These are phyloP conservation scores for Blechomonas ayalai DNA, from an alignment of 208 protist species.

Conservation along the genomic window DNA sequence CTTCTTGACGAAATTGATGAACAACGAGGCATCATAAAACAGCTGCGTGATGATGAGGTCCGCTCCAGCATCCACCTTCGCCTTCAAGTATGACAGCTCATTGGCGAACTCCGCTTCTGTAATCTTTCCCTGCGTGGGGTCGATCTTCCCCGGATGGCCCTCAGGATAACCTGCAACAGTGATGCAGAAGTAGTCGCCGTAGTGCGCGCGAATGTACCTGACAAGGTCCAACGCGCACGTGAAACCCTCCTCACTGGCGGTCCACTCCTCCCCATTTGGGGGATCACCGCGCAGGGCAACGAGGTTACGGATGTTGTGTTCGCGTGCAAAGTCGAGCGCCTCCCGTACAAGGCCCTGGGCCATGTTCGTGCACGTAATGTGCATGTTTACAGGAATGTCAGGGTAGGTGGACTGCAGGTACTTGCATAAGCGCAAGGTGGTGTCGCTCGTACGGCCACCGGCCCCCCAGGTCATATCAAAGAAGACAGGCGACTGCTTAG, in stretches of 20 bases:
- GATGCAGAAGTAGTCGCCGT: conserved; percentile 95
- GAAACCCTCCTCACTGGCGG: conserved; percentile 66
- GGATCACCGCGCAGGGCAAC: conserved; percentile 92
- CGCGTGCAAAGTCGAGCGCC: conserved; percentile 72
- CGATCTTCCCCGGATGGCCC: conserved; percentile 70
- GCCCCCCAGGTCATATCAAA: conserved; percentile 97
- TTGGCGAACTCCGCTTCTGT: conserved; percentile 57
- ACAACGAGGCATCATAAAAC: conserved; percentile 93
- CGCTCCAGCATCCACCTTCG: conserved; percentile 96
- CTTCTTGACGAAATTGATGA: conserved; percentile 85
- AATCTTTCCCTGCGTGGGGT: conserved; percentile 24
- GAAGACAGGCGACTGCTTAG: conserved; percentile 79
- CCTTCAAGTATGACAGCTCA: conserved; percentile 90
- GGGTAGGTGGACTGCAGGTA: conserved; percentile 86
- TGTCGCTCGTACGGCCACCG: conserved; percentile 79
- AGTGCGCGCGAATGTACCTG: conserved; percentile 82
- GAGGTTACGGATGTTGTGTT: conserved; percentile 93
- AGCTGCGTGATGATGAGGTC: conserved; percentile 96
- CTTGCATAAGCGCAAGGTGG: conserved; percentile 69
- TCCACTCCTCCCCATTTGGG: conserved; percentile 48
- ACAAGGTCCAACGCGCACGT: conserved; percentile 93
- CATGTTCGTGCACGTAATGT: conserved; percentile 96
- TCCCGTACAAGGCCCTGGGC: conserved; percentile 55
- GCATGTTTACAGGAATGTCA: conserved; percentile 60
- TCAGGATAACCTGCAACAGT: conserved; percentile 92